phyloP scores from a whole-genome alignment of 2,329 filamentous ascomycete genomes.

The Periconia sp. region DNA sequence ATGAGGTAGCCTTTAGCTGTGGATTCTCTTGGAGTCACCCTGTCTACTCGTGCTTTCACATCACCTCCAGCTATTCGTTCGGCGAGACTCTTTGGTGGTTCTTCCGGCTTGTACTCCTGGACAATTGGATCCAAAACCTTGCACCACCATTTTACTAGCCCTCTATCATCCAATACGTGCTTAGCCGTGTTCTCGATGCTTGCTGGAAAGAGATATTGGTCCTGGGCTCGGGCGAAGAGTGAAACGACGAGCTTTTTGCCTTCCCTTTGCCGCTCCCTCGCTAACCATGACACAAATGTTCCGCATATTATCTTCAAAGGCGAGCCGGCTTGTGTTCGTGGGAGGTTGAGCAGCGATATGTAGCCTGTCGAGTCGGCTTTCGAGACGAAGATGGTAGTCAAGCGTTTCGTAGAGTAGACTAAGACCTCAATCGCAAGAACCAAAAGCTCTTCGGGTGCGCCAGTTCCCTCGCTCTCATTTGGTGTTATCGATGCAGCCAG shows the following conservation, averaged over 20 bases:
- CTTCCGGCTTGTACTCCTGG: constrained; percentile 54
- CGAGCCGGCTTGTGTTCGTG: constrained; percentile 58
- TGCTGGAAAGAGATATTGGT: constrained; percentile 92
- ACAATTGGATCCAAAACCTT: constrained; percentile 81
- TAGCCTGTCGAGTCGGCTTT: constrained; percentile 98
- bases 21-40: constrained; percentile 21
- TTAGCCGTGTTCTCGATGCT: constrained; percentile 85
- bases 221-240: constrained; percentile 88
- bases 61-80: constrained; percentile 37
- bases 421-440: constrained; percentile 86
- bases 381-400: constrained; percentile 90
- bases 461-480: constrained; percentile 30
- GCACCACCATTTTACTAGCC: constrained; percentile 96
- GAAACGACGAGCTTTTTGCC: constrained; percentile 78
- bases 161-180: constrained; percentile 89
- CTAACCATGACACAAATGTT: constrained; percentile 77
- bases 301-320: constrained; percentile 77
- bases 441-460: constrained; percentile 61
- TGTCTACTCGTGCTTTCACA: constrained; percentile 30
- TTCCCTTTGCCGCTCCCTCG: constrained; percentile 68
- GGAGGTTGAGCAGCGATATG: constrained; percentile 69
- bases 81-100: constrained; percentile 40
- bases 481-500: constrained; percentile 62
- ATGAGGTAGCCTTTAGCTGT: constrained; percentile 78
- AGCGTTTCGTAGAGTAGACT: constrained; percentile 78